Evolutionary conservation across 257 asterid species (phyloP).

Genomic region (Osmanthus fragrans): DNA sequence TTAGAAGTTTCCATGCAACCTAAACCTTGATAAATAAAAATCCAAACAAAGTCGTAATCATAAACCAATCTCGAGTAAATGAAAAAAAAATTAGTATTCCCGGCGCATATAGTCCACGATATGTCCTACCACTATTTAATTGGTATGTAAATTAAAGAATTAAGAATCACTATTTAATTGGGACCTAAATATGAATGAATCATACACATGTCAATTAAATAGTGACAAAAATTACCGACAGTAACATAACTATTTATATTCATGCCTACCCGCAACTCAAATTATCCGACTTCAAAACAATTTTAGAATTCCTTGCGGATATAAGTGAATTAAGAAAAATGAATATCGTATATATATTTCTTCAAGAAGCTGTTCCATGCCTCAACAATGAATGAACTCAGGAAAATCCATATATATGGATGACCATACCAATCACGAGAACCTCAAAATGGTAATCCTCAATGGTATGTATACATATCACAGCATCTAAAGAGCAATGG

Average conservation of each 20-base stretch:
- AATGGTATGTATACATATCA: neutral
- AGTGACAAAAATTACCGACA: no score
- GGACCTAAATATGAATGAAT: no score
- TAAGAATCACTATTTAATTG: no score
- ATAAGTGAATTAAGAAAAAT: neutral
- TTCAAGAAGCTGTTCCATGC: neutral
- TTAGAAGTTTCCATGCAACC: no score
- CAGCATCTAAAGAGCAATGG: neutral
- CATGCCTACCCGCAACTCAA: neutral
- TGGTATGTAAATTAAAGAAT: no score
- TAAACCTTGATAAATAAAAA: no score
- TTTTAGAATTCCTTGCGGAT: neutral
- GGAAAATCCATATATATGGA: neutral
- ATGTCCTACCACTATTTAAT: no score
- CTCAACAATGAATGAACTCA: neutral
- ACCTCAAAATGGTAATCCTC: neutral
- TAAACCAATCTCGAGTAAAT: no score
- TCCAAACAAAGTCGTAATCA: no score
- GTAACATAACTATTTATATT: neutral
- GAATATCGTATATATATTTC: neutral
- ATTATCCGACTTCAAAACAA: neutral
- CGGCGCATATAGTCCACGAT: no score
- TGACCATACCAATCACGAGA: neutral
- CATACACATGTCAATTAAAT: no score
- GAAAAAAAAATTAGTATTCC: no score